A percentile compares a stretch with the other conserved stretches of the same genome.
Evolutionary conservation across 2,329 filamentous ascomycete species (phyloP).

Genomic region (Capronia americana): DNA sequence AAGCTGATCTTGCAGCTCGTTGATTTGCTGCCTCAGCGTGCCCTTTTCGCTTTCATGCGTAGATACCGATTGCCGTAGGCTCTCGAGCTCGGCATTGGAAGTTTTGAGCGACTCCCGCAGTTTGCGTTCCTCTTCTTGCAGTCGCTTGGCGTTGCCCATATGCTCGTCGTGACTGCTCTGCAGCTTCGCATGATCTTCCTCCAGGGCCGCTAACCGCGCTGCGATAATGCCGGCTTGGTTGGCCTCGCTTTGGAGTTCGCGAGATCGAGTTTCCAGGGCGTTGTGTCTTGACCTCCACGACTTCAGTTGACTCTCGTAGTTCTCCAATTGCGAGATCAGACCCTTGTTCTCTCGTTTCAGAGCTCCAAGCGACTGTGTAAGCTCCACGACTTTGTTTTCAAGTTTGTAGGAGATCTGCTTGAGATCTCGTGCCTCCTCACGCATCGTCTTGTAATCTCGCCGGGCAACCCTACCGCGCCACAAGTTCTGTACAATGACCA

Average conservation of each 20-base stretch:
- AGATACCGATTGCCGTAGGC: slow-evolving; percentile 74
- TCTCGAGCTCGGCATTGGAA: slow-evolving; percentile 81
- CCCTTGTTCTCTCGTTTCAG: slow-evolving; percentile 95
- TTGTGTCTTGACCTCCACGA: slow-evolving; percentile 95
- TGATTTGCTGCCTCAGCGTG: slow-evolving; percentile 83
- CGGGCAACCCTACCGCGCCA: slow-evolving; percentile 87
- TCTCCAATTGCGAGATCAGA: slow-evolving; percentile 85
- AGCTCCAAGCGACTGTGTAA: slow-evolving; percentile 89
- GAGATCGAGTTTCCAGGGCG: slow-evolving; percentile 83
- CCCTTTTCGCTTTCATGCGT: slow-evolving; percentile 84
- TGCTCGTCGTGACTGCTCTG: slow-evolving; percentile 91
- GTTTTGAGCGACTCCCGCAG: slow-evolving; percentile 81
- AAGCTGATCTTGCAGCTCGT: slow-evolving; percentile 89
- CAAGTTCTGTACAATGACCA: slow-evolving; percentile 86
- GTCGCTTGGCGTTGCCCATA: slow-evolving; percentile 83
- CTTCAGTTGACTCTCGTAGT: slow-evolving; percentile 94
- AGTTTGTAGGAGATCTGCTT: slow-evolving; percentile 99
- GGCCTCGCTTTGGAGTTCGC: slow-evolving; percentile 93
- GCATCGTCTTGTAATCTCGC: slow-evolving; percentile 83
- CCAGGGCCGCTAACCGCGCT: slow-evolving; percentile 86
- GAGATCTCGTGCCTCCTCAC: slow-evolving; percentile 95
- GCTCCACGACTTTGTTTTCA: slow-evolving; percentile 98
- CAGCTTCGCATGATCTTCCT: slow-evolving; percentile 92
- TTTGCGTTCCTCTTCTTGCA: slow-evolving; percentile 91
- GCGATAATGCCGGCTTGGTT: slow-evolving; percentile 97